These are phyloP conservation scores for Neophaeococcomyces mojaviensis DNA, from an alignment of 2,329 filamentous ascomycete genomes.

Conservation along the genomic window DNA sequence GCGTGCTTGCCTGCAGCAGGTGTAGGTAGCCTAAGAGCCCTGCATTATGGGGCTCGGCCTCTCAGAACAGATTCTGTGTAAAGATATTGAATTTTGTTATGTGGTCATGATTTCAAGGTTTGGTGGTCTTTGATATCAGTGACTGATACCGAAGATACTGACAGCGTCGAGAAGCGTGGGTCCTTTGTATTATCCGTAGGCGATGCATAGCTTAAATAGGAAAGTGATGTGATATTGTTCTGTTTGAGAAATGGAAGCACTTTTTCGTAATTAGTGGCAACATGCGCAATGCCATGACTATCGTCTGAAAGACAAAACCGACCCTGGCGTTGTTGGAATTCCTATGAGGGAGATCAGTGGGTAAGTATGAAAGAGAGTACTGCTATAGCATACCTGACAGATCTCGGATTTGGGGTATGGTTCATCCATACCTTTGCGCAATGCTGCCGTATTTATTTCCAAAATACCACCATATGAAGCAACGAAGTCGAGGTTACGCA, in stretches of 20 bases:
- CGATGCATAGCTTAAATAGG: not conserved
- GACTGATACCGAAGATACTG: not conserved
- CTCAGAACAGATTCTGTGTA: too few relatives aligned
- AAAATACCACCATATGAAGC: conserved; percentile 70
- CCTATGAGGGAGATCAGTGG: not conserved
- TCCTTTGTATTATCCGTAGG: not conserved
- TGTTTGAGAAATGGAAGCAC: conserved; percentile 59
- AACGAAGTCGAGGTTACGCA: conserved; percentile 66
- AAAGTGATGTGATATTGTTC: not conserved
- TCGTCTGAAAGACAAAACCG: conserved; percentile 90
- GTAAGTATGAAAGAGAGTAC: not conserved
- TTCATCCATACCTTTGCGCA: conserved; percentile 84
- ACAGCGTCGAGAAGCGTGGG: conserved; percentile 5
- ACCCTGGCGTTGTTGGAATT: conserved; percentile 5
- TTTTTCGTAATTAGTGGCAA: conserved; percentile 73
- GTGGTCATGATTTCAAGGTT: not conserved
- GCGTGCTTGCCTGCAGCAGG: too few relatives aligned
- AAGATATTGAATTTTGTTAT: not conserved
- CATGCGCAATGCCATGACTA: conserved; percentile 79
- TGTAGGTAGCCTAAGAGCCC: too few relatives aligned
- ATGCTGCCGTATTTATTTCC: conserved; percentile 79
- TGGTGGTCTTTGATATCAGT: not conserved
- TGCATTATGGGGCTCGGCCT: too few relatives aligned
- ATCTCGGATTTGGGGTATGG: conserved; percentile 78
- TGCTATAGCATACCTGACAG: conserved; percentile 52